phyloP scores from a whole-genome alignment of 257 asterid genomes.

The Nicotiana benthamiana region DNA sequence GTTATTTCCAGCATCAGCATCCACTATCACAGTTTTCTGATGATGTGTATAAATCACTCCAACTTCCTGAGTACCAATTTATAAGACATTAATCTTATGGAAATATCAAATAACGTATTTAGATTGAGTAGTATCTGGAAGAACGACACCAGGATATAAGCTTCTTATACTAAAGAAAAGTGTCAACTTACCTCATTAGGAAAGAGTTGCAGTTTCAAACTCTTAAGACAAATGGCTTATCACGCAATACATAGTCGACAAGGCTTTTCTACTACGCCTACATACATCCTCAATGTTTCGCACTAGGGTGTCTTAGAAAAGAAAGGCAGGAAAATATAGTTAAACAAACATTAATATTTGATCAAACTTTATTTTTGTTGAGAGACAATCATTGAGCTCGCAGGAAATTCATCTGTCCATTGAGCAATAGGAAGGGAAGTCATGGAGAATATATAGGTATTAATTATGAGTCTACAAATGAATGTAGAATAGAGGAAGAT shows the following conservation, averaged over 20 bases:
- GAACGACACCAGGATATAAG: neutral
- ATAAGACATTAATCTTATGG: neutral
- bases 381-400: neutral
- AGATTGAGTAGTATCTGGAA: neutral
- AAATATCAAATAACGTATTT: neutral
- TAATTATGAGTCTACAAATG: neutral
- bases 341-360: neutral
- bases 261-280: neutral
- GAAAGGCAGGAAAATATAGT: too few species aligned
- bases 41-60: slow-evolving; percentile 93
- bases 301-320: too few species aligned
- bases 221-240: neutral
- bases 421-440: neutral
- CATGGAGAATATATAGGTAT: neutral
- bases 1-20: slow-evolving; percentile 85
- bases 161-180: neutral
- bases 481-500: neutral
- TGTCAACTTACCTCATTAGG: neutral
- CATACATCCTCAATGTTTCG: neutral
- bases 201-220: neutral
- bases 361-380: neutral
- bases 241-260: neutral
- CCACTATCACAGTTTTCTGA: slow-evolving; percentile 92
- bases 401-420: neutral
- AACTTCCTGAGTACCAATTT: slow-evolving; percentile 59